Evolutionary conservation across 2,329 filamentous ascomycete species (phyloP).

Genomic region (Volutella citrinella): DNA sequence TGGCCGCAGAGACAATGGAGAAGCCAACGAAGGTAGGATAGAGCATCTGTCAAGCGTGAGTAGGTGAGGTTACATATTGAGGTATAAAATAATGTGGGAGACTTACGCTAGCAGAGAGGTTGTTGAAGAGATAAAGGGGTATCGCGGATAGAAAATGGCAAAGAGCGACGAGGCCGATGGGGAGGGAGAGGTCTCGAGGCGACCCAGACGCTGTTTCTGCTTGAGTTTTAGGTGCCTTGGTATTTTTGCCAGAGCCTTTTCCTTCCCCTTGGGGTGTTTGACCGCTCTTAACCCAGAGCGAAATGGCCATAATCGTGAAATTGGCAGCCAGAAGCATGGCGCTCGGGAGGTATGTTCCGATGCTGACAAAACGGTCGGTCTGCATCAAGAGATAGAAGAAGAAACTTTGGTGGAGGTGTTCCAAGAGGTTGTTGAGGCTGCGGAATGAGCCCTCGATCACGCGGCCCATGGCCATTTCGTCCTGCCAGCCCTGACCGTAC

Average conservation of each 20-base stretch:
- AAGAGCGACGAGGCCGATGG: slow-evolving; percentile 68
- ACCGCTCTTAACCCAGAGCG: slow-evolving; percentile 89
- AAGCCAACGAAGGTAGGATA: slow-evolving; percentile 58
- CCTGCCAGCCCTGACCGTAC: slow-evolving; percentile 89
- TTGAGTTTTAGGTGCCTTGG: too few relatives aligned
- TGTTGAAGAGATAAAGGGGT: slow-evolving; percentile 85
- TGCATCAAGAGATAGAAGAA: slow-evolving; percentile 98
- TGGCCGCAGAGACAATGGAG: slow-evolving; percentile 47
- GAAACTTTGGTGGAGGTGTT: slow-evolving; percentile 97
- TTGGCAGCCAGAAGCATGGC: slow-evolving; percentile 96
- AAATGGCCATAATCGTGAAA: slow-evolving; percentile 93
- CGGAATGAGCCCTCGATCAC: slow-evolving; percentile 88
- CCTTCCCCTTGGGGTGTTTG: too few relatives aligned
- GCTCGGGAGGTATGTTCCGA: slow-evolving; percentile 93
- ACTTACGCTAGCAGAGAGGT: slow-evolving; percentile 62
- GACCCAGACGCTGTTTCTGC: too few relatives aligned
- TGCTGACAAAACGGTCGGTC: slow-evolving; percentile 90
- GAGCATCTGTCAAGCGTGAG: slow-evolving; percentile 47
- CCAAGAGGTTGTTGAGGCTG: slow-evolving; percentile 92
- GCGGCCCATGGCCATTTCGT: slow-evolving; percentile 93
- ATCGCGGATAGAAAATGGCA: slow-evolving; percentile 75
- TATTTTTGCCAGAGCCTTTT: slow-evolving; percentile 12
- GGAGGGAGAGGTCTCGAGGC: slow-evolving; percentile 67
- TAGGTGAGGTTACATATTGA: not conserved
- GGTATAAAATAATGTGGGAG: not conserved